Conservation (phyloP, 495 filamentous ascomycete genomes). For the Xylaria intraflava region DNA sequence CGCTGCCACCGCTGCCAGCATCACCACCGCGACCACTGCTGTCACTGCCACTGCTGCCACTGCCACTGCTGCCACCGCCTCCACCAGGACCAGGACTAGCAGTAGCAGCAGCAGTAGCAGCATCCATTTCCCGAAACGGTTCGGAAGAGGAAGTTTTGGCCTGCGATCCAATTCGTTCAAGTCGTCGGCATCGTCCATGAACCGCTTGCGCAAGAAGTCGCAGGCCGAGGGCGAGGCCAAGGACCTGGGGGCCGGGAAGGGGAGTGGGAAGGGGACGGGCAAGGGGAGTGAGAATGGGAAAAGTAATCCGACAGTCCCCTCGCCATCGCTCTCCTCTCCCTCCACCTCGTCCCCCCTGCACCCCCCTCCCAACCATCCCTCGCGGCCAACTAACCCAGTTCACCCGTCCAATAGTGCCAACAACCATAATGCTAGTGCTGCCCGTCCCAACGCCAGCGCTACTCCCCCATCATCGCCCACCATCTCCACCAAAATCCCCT, state of each 20-base stretch:
- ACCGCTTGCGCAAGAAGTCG: slow-evolving; percentile 31
- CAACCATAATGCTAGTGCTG: neutral
- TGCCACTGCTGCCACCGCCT: neutral
- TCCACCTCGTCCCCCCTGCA: neutral
- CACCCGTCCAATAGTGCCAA: slow-evolving; percentile 2
- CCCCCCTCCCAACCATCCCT: slow-evolving; percentile 7
- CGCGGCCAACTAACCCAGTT: slow-evolving; percentile 7
- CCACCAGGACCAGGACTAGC: neutral
- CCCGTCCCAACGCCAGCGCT: neutral
- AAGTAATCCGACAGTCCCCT: neutral
- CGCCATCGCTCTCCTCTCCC: no score
- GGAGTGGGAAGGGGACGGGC: neutral
- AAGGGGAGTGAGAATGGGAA: slow-evolving; percentile 13
- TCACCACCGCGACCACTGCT: slow-evolving; percentile 17
- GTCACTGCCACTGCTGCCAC: slow-evolving; percentile 1
- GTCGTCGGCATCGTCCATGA: slow-evolving; percentile 19
- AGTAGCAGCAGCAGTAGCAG: neutral
- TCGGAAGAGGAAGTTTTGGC: slow-evolving; percentile 35
- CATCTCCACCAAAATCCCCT: slow-evolving; percentile 45
- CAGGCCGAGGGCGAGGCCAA: no score
- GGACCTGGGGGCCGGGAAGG: slow-evolving; percentile 3
- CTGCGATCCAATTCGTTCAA: slow-evolving; percentile 25
- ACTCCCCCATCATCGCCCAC: slow-evolving; percentile 30
- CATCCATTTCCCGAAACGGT: slow-evolving; percentile 25
- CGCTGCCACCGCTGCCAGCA: slow-evolving; percentile 4